A percentile compares a stretch with the other conserved stretches of the same genome.
These are phyloP conservation scores for Microbotryum violaceum DNA, from an alignment of 1,284 basidiomycete genomes.

Conservation along the genomic window DNA sequence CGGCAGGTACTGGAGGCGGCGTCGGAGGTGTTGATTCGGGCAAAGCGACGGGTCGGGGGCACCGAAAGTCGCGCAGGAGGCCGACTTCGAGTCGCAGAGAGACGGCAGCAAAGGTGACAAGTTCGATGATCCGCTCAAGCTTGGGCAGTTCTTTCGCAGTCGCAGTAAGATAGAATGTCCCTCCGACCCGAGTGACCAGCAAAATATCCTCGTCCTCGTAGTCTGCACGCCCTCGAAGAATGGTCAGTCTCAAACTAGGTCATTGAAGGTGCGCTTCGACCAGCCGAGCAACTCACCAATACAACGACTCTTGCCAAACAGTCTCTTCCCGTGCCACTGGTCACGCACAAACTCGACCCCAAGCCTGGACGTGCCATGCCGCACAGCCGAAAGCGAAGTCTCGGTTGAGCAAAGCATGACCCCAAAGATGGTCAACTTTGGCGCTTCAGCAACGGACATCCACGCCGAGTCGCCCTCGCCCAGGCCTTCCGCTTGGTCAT, in stretches of 20 bases:
- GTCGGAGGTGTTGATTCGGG: constrained; percentile 42
- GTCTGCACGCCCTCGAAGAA: neutral
- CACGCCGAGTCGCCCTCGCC: constrained; percentile 3
- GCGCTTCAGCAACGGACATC: constrained; percentile 5
- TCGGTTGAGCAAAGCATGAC: constrained; percentile 4
- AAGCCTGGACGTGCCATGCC: neutral
- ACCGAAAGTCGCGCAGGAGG: constrained; percentile 13
- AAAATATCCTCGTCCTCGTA: constrained; percentile 12
- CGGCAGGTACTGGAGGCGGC: constrained; percentile 58
- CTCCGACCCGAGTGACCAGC: constrained; percentile 9
- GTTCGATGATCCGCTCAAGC: constrained; percentile 21
- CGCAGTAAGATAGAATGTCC: constrained; percentile 14
- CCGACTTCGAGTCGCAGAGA: constrained; percentile 19
- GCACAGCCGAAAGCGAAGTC: constrained; percentile 8
- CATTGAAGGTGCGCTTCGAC: neutral
- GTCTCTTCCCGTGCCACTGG: neutral
- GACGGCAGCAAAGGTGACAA: constrained; percentile 15
- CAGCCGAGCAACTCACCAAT: neutral
- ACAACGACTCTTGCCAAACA: constrained; percentile 10
- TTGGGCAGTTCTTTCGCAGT: constrained; percentile 6
- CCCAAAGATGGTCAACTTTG: neutral
- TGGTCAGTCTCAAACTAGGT: neutral
- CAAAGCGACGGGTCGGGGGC: constrained; percentile 4
- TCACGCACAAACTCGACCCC: neutral
- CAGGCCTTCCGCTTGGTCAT: neutral